Evolutionary conservation across 176 grass and related monocot species (phyloP).

Genomic region (Eragrostis nindensis): DNA sequence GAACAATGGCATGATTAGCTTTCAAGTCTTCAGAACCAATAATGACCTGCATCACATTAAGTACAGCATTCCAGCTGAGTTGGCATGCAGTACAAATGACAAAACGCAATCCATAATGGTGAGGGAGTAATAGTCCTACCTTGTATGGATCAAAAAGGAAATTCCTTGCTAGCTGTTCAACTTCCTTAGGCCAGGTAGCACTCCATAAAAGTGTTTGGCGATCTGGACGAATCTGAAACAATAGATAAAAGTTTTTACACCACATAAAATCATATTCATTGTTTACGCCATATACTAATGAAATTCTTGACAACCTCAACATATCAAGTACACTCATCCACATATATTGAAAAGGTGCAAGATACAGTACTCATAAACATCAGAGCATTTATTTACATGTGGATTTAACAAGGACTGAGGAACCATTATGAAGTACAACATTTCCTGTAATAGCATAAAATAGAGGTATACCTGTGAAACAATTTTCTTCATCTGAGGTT

Average conservation of each 20-base stretch:
- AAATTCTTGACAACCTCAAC: constrained; percentile 3
- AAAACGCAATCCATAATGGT: constrained; percentile 31
- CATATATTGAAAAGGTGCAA: not conserved
- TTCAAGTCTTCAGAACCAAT: constrained; percentile 98
- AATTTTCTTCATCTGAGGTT: constrained; percentile 99
- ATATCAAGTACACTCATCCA: constrained; percentile 32
- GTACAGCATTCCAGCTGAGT: constrained; percentile 2
- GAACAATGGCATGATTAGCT: constrained; percentile 97
- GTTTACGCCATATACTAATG: not conserved
- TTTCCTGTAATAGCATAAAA: not conserved
- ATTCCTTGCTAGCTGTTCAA: constrained; percentile 87
- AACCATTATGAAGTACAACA: not conserved
- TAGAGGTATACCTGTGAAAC: constrained; percentile 73
- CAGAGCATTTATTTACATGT: not conserved
- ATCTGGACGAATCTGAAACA: constrained; percentile 92
- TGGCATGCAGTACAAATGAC: constrained; percentile 40
- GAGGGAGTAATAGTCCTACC: constrained; percentile 46
- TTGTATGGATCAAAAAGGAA: constrained; percentile 96
- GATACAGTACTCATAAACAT: not conserved
- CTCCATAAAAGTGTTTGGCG: constrained; percentile 99
- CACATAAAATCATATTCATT: not conserved
- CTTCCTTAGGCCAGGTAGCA: constrained; percentile 99
- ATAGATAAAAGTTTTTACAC: constrained; percentile 19
- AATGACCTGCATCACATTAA: constrained; percentile 60
- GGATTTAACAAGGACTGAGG: not conserved